phyloP scores from a whole-genome alignment of 2,329 filamentous ascomycete genomes.

The Trichoderma brevicompactum region DNA sequence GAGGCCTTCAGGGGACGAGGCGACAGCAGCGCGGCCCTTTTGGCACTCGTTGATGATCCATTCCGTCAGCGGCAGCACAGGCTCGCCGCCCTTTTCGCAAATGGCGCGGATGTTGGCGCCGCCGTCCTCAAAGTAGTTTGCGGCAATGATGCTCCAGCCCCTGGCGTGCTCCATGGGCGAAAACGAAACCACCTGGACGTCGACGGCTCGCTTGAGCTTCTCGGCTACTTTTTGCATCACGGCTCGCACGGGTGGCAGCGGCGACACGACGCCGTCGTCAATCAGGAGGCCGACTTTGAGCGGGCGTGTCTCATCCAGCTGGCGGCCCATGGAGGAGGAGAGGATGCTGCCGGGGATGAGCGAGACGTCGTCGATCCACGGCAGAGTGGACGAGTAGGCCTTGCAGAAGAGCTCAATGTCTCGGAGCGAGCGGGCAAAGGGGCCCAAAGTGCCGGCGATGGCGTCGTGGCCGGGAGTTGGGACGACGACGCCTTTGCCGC shows the following conservation, averaged over 20 bases:
- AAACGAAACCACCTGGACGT: constrained; percentile 76
- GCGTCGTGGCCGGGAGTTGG: constrained; percentile 91
- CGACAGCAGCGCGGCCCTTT: constrained; percentile 42
- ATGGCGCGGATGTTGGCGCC: constrained; percentile 75
- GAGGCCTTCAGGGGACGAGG: constrained; percentile 88
- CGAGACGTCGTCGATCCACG: constrained; percentile 81
- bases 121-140: constrained; percentile 89
- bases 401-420: constrained; percentile 27
- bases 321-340: constrained; percentile 12
- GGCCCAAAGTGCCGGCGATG: constrained; percentile 76
- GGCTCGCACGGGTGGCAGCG: constrained; percentile 84
- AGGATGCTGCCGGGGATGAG: constrained; percentile 73
- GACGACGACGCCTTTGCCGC: constrained; percentile 89
- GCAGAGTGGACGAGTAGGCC: constrained; percentile 60
- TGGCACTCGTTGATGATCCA: constrained; percentile 28
- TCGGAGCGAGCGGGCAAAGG: constrained; percentile 24
- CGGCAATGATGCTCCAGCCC: constrained; percentile 93
- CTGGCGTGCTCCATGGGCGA: constrained; percentile 52
- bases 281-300: constrained; percentile 99
- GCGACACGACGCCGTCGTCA: constrained; percentile 80
- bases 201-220: constrained; percentile 84
- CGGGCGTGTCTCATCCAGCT: constrained; percentile 42
- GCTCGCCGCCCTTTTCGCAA: constrained; percentile 78
- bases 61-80: constrained; percentile 47
- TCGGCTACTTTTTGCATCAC: constrained; percentile 95